phyloP scores from a whole-genome alignment of 176 grass and related monocot genomes.

The Avena atlantica region DNA sequence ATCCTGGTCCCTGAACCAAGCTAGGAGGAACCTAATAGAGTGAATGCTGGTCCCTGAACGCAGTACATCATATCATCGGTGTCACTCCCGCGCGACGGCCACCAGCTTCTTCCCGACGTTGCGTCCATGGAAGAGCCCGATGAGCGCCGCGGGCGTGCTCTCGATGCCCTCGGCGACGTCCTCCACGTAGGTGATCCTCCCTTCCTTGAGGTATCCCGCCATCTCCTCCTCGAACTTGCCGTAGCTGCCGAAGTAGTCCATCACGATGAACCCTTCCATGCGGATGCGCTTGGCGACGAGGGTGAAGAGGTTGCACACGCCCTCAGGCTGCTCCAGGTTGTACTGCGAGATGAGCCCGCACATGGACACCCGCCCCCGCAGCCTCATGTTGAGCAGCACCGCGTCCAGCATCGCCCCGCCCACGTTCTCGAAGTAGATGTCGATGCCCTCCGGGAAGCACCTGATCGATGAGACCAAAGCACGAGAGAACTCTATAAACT shows the following conservation, averaged over 20 bases:
- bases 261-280: slow-evolving; percentile 1
- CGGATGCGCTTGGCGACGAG: background rate
- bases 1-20: background rate
- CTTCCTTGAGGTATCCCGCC: background rate
- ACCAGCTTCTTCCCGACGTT: background rate
- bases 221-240: background rate
- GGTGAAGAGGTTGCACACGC: background rate
- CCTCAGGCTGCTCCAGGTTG: background rate
- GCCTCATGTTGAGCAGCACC: slow-evolving; percentile 70
- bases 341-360: slow-evolving; percentile 63
- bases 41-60: background rate
- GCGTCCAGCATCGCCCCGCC: slow-evolving; percentile 75
- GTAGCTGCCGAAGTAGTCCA: background rate
- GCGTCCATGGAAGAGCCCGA: slow-evolving; percentile 5
- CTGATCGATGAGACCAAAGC: background rate
- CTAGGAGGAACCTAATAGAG: background rate
- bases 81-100: background rate
- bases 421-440: slow-evolving; percentile 91
- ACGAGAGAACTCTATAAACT: background rate
- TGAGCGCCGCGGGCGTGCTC: background rate
- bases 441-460: slow-evolving; percentile 78
- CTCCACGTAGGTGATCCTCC: slow-evolving; percentile 10
- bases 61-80: background rate
- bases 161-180: background rate
- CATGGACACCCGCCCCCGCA: slow-evolving; percentile 57